Conservation (phyloP, 768 basidiomycete genomes). For the Naganishia randhawae region DNA sequence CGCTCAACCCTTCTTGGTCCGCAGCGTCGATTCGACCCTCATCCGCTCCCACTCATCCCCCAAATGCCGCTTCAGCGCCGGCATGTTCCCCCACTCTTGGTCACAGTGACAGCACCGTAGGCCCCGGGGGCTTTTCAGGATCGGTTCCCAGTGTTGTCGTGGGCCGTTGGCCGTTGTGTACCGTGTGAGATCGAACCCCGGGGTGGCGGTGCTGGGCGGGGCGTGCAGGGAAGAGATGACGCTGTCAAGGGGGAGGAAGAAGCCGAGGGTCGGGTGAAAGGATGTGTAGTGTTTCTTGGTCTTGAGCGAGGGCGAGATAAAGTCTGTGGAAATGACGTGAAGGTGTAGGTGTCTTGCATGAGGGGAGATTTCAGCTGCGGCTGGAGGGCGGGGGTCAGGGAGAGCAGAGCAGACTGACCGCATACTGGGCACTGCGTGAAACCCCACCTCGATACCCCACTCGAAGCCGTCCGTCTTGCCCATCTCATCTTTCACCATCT, state of each 20-base stretch:
- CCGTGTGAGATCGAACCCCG: background rate
- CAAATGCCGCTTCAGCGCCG: conserved; percentile 69
- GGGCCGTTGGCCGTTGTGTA: conserved; percentile 12
- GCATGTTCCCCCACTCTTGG: conserved; percentile 64
- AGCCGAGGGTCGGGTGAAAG: conserved; percentile 77
- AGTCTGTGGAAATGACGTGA: conserved; percentile 77
- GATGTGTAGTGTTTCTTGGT: conserved; percentile 88
- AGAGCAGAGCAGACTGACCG: conserved; percentile 57
- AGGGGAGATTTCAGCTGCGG: background rate
- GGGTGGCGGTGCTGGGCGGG: background rate
- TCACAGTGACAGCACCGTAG: conserved; percentile 71
- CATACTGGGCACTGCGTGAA: conserved; percentile 83
- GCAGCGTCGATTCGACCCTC: too few species aligned
- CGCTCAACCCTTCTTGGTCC: too few species aligned
- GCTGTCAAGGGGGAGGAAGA: conserved; percentile 72
- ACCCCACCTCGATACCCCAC: conserved; percentile 66
- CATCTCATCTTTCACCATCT: conserved; percentile 77
- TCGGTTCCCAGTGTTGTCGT: conserved; percentile 57
- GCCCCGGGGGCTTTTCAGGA: conserved; percentile 62
- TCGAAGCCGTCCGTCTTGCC: conserved; percentile 52
- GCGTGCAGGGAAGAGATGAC: conserved; percentile 49
- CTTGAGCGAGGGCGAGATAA: conserved; percentile 68
- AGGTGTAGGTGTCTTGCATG: conserved; percentile 55
- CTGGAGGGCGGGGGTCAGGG: background rate
- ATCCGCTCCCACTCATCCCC: conserved; percentile 65